phyloP scores from a whole-genome alignment of 257 asterid genomes.

The Solanum clarkiae region DNA sequence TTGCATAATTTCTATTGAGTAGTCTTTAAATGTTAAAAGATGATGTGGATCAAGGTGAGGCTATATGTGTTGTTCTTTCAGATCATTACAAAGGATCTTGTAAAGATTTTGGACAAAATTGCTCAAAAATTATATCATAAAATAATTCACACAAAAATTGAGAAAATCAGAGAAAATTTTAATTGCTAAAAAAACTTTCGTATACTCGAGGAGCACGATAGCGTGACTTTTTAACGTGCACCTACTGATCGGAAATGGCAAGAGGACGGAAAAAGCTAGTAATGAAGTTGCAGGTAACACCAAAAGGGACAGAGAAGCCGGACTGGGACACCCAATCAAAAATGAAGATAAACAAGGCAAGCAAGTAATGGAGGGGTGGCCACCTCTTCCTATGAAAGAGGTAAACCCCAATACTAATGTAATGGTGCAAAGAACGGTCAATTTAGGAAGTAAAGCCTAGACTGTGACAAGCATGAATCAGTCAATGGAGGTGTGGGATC shows the following conservation, averaged over 20 bases:
- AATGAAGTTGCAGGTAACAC: background rate
- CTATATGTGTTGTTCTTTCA: no score
- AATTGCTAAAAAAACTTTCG: no score
- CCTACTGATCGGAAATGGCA: background rate
- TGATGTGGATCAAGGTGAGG: no score
- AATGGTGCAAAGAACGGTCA: background rate
- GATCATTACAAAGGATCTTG: no score
- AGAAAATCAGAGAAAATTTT: no score
- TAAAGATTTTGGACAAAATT: no score
- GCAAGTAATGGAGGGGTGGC: background rate
- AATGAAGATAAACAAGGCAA: background rate
- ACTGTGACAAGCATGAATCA: background rate
- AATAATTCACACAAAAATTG: no score
- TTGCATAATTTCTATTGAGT: no score
- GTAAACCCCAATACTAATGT: background rate
- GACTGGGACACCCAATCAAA: background rate
- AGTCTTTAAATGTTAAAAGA: no score
- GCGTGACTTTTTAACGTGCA: background rate
- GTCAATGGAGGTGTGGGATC: background rate
- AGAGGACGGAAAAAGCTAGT: background rate
- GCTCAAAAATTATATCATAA: no score
- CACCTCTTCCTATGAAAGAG: background rate
- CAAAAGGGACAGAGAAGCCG: background rate
- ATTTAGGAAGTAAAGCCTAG: background rate
- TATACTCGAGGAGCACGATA: background rate